Evolutionary conservation across 306 rosid genomes (phyloP), one percentile per base, ranked within the genome.

Genomic region (Glycine latifolia): DNA sequence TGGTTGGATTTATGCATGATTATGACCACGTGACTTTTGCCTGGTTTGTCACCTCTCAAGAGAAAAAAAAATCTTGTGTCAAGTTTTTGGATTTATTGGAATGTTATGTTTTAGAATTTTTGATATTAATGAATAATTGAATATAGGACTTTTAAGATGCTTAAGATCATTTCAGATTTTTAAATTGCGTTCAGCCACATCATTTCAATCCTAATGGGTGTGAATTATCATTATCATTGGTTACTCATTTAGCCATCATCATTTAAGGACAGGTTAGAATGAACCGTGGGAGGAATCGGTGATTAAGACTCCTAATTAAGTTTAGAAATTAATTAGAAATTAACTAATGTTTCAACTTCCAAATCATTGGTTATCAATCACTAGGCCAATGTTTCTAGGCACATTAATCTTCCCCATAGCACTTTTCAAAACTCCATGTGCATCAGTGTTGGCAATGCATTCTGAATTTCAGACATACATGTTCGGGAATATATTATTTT

Each of bases 11-110:
- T 46, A 11, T 53, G 31, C 41, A 37, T 37, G 43, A 26, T 58
- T 12, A 15, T 11, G 33, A 53, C 68, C 81, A 82, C 85, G 49
- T 82, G 67, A 62, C 65, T 39, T 26, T 76, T 82, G 71, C 43
- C 76, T 55, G 7, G 47, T 59, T 56, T 82, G 56, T 61, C 60
- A 17, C 58, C 56, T 8, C 3, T 52, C 1, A 26, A 20, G 4
- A 62, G n/a, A 76, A 4, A 68, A 75, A 79, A 78, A 14, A 54
- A 61, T 5, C 1, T 11, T 5, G 44, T 63, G 7, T 13, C 2
- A 63, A 65, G 49, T 35, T 65, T 13, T 37, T 33, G 47, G 10
- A 63, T 63, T 11, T 63, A 37, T 35, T 63, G 20, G 17, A 63
- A 62, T 12, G 4, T 10, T 9, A 31, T 63, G 16, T 63, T 63